A percentile compares a stretch with the other conserved stretches of the same genome.
Conservation (phyloP, 129 eudicot species). For the Saposhnikovia divaricata region DNA sequence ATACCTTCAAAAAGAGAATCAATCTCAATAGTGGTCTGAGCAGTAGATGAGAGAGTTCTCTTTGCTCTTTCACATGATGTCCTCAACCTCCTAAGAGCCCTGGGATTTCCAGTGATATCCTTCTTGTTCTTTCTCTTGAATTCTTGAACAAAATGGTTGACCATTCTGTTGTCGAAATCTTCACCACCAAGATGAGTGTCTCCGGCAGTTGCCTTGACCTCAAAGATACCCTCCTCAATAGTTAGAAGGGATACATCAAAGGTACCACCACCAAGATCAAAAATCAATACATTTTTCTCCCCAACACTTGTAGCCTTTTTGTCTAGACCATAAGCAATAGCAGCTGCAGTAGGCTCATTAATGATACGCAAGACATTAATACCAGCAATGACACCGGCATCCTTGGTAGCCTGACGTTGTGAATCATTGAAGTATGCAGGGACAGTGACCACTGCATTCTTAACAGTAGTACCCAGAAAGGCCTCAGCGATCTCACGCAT, state of each 20-base stretch:
- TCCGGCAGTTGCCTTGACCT: slow-evolving; percentile 18
- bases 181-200: slow-evolving; percentile 19
- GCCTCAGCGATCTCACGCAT: slow-evolving; percentile 22
- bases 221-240: slow-evolving; percentile 21
- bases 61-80: slow-evolving; percentile 20
- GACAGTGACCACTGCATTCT: slow-evolving; percentile 15
- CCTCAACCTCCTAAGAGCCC: slow-evolving; percentile 19
- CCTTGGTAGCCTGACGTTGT: slow-evolving; percentile 22
- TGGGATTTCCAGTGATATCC: slow-evolving; percentile 13
- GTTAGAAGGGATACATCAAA: slow-evolving; percentile 20
- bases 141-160: slow-evolving; percentile 18
- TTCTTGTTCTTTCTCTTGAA: slow-evolving; percentile 22
- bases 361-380: slow-evolving; percentile 18
- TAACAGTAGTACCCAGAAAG: slow-evolving; percentile 10
- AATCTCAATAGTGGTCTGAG: slow-evolving; percentile 25
- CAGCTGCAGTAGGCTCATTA: slow-evolving; percentile 22
- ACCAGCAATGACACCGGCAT: slow-evolving; percentile 20
- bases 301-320: slow-evolving; percentile 18
- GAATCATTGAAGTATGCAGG: slow-evolving; percentile 20
- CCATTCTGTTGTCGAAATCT: slow-evolving; percentile 22
- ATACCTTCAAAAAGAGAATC: slow-evolving; percentile 32
- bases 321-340: slow-evolving; percentile 21
- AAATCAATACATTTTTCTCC: slow-evolving; percentile 15
- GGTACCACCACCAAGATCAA: slow-evolving; percentile 21
- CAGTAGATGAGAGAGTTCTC: slow-evolving; percentile 27